Evolutionary conservation across 139 green algal species (phyloP).

Genomic region (Picochlorum sp.): DNA sequence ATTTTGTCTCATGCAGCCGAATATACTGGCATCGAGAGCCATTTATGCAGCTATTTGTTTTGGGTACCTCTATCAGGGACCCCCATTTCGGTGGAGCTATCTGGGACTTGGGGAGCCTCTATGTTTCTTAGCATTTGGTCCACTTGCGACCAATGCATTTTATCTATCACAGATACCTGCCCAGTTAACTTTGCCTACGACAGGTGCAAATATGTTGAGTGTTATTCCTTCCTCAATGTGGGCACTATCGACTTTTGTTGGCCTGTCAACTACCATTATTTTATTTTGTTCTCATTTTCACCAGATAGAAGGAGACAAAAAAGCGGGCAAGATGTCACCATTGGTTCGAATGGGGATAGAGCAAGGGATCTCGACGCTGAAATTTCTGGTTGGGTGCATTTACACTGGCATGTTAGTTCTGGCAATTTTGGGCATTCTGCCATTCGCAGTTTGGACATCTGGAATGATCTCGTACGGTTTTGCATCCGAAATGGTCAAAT

Average conservation of each 20-base stretch:
- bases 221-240: background rate
- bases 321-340: constrained; percentile 73
- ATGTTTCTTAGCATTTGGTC: constrained; percentile 94
- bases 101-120: constrained; percentile 93
- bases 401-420: constrained; percentile 11
- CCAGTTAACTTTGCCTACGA: background rate
- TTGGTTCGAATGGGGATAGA: constrained; percentile 67
- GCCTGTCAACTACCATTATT: constrained; percentile 77
- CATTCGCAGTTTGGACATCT: constrained; percentile 17
- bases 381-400: constrained; percentile 11
- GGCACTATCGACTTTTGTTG: constrained; percentile 47
- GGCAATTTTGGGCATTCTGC: constrained; percentile 12
- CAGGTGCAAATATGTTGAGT: background rate
- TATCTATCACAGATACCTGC: constrained; percentile 61
- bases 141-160: constrained; percentile 83
- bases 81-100: constrained; percentile 92
- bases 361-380: constrained; percentile 15
- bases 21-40: constrained; percentile 33
- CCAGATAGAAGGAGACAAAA: constrained; percentile 68
- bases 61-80: constrained; percentile 96
- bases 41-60: constrained; percentile 67
- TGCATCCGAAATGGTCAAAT: constrained; percentile 20
- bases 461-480: constrained; percentile 20
- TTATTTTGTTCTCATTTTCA: constrained; percentile 96
- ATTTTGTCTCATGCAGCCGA: background rate